Evolutionary conservation across 768 basidiomycete genomes (phyloP).

Genomic region (Nidularia sp.): DNA sequence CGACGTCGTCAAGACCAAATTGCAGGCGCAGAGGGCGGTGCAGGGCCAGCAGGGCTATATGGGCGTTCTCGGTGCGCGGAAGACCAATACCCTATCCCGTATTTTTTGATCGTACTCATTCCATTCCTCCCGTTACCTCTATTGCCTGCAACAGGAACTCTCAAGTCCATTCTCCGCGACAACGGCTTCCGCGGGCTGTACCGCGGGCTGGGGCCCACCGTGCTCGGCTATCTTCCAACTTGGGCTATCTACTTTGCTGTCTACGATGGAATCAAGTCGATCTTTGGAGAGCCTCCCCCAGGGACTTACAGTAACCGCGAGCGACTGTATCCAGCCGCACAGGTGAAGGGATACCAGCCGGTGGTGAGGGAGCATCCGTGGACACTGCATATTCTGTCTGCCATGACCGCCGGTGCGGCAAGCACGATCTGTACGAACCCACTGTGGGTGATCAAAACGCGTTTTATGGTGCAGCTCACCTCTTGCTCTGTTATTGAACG

Average conservation of each 20-base stretch:
- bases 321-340: constrained; percentile 74
- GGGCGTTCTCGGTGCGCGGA: constrained; percentile 62
- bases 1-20: constrained; percentile 95
- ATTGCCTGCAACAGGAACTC: constrained; percentile 25
- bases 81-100: constrained; percentile 3
- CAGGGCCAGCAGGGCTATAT: constrained; percentile 71
- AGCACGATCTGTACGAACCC: constrained; percentile 96
- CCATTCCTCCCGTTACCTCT: constrained; percentile 5
- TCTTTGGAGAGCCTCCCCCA: constrained; percentile 66
- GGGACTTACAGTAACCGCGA: constrained; percentile 29
- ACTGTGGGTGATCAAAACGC: constrained; percentile 97
- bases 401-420: constrained; percentile 91
- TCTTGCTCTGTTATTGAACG: constrained; percentile 1
- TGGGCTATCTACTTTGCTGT: constrained; percentile 99
- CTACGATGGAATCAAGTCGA: constrained; percentile 91
- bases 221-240: constrained; percentile 95
- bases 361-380: constrained; percentile 77
- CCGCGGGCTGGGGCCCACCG: constrained; percentile 94
- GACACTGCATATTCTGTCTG: constrained; percentile 87
- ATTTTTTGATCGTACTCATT: constrained; percentile 3
- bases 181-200: constrained; percentile 90
- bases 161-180: constrained; percentile 39
- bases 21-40: constrained; percentile 86
- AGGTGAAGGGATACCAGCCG: constrained; percentile 83
- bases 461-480: constrained; percentile 79